Base-by-base conservation (phyloP, 164 flowering plant genomes). In the Brasenia schreberi region DNA sequence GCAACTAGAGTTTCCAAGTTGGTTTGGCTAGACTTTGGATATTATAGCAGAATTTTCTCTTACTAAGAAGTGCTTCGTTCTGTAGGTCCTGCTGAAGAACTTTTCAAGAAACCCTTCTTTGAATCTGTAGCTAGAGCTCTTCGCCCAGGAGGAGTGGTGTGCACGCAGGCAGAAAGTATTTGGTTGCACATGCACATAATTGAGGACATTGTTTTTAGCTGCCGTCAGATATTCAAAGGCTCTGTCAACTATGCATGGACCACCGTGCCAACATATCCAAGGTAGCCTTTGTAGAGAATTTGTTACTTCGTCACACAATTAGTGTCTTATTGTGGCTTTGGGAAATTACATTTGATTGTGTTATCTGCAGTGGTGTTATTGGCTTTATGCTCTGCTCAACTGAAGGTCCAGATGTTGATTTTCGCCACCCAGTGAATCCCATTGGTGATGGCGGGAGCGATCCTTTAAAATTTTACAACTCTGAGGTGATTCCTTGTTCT, bases 301-400 rank as follows among this genome's bases (percentile, higher is more conserved):
- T 33, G 39, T 3, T 33, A 33, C 39, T 3, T 33, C 39, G 39
- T 33, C 39, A 33, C 39, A 33, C 39, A 33, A 33, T 33, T 33
- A 33, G 39, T 33, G 39, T 3, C 9, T 61, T 61, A 11, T 18
- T n/a, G 10, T 7, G 10, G 19, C 7, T 61, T 23, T 16, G 56
- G 56, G 16, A 49, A 49, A 49, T 49, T 49, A 9, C 16, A 49
- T 49, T 9, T 49, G 27, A 23, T 61, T 49, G 56, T 49, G 56
- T 49, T 49, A 14, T 14, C 39, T 33, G 39, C 16, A 87, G 93
- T 79, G 93, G 93, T 42, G 82, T 81, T 42, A 83, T 85, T 52
- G 93, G 93, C 17, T 85, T 84, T 79, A 75, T 87, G 85, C 85
- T 87, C 16, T 87, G 93, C 73, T 82, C 93, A 5, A 85, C 84